Base-by-base conservation (phyloP, 176 grass and related monocot species). In the Oryza australiensis region DNA sequence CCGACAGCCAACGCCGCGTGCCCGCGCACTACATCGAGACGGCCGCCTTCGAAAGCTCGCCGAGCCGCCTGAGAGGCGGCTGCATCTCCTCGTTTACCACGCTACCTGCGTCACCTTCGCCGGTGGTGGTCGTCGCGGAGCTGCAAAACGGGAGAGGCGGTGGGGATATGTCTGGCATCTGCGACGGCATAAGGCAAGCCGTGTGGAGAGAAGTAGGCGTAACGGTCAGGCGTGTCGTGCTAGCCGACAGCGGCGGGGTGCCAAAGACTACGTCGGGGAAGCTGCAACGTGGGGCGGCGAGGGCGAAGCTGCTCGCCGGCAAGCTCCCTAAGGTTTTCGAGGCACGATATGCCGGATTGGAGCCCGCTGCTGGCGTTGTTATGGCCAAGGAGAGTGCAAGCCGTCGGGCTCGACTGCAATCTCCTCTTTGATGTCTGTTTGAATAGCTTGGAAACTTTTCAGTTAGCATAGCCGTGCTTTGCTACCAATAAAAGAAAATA, bases 201-300 rank as follows among this genome's bases (percentile, higher is more conserved):
- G 83, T 83, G 69, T 69, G 74, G 83, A 34, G 65, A 68, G 62
- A 86, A 35, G 74, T 76, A 46, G 83, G 86, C 0, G 42, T 74
- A 2, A 12, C 37, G 42, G 64, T 92, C 15, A 57, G 49, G 22
- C 34, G 69, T 41, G 70, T 86, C 62, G 83, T 86, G 86, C 75
- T 92, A 22, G 86, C 51, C 49, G 74, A 75, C 26, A 76, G 83
- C 12, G 90, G 86, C 26, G 77, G 29, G 27, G 27, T 92, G 57
- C 90, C 90, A 0, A 88, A 83, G 75, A 88, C 90, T 7, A 88
- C 79, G 68, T 88, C 83, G 3, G 90, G 86, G 74, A 92, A 92
- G 75, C 60, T 85, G 41, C 66, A 57, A 15, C 80, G 90, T 34
- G 76, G 68, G 53, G 18, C 20, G 26, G 74, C 83, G 51, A 86